A percentile compares a stretch with the other conserved stretches of the same genome.
These are phyloP conservation scores for Diplodia seriata DNA, from an alignment of 2,329 filamentous ascomycete species.

Conservation along the genomic window DNA sequence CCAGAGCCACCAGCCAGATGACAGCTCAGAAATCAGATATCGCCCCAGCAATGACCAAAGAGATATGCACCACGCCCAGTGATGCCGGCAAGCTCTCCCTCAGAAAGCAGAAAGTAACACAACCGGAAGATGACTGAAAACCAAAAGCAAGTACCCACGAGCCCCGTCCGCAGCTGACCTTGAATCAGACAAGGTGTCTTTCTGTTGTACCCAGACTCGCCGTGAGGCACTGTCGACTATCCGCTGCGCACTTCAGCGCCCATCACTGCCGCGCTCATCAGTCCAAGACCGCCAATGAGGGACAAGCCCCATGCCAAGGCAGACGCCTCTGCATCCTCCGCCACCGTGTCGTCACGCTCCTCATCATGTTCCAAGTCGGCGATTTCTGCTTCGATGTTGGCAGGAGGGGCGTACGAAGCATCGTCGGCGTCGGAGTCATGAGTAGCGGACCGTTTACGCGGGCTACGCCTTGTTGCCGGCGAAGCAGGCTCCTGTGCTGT, in stretches of 20 bases:
- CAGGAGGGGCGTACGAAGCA: conserved; percentile 21
- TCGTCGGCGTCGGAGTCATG: conserved; percentile 31
- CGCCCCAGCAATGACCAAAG: neutral
- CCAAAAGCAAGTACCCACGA: conserved; percentile 5
- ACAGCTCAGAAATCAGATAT: neutral
- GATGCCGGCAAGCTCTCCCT: neutral
- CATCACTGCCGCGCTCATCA: conserved; percentile 43
- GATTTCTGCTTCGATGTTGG: conserved; percentile 11
- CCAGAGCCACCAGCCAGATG: neutral
- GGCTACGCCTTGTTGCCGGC: conserved; percentile 34
- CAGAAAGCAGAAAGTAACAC: conserved; percentile 18
- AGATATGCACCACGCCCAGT: neutral
- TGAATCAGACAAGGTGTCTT: neutral
- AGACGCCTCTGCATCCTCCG: conserved; percentile 46
- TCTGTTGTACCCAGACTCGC: neutral
- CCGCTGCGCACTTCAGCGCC: conserved; percentile 43
- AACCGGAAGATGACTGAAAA: neutral
- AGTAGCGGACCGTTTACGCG: conserved; percentile 26
- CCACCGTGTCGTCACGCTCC: conserved; percentile 38
- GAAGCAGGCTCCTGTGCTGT: conserved; percentile 28
- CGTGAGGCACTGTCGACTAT: neutral
- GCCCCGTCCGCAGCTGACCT: neutral
- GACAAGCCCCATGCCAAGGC: conserved; percentile 45
- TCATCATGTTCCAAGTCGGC: conserved; percentile 38
- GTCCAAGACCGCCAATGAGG: conserved; percentile 46